Conservation (phyloP, 2,329 filamentous ascomycete species). For the Paraconiothyrium sp. region DNA sequence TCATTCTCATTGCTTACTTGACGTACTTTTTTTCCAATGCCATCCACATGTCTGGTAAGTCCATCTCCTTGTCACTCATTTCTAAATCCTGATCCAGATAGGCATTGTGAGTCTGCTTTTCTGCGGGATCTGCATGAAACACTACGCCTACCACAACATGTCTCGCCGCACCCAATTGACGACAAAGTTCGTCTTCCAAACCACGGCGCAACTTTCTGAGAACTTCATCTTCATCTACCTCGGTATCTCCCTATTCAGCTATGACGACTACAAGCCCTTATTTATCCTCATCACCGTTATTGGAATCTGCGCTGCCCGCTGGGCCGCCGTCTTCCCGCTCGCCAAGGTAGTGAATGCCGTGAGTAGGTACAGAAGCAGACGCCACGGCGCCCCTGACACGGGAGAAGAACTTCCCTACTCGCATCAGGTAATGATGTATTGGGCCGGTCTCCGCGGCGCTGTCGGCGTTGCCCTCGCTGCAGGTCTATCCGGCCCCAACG, state of each 20-base stretch:
- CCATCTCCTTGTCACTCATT: not conserved
- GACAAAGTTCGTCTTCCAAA: constrained; percentile 96
- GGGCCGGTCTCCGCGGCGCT: constrained; percentile 93
- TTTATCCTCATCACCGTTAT: constrained; percentile 93
- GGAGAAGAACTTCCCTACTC: constrained; percentile 91
- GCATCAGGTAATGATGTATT: constrained; percentile 99
- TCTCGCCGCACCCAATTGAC: constrained; percentile 95
- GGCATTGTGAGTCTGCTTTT: constrained; percentile 96
- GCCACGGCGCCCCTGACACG: constrained; percentile 74
- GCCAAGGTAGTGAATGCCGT: constrained; percentile 92
- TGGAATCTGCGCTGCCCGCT: constrained; percentile 91
- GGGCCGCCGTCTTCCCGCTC: constrained; percentile 93
- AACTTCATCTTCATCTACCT: constrained; percentile 99
- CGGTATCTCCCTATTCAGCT: constrained; percentile 92
- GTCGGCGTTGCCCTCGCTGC: constrained; percentile 95
- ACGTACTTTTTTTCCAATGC: constrained; percentile 99
- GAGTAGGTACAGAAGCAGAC: constrained; percentile 82
- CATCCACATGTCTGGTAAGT: constrained; percentile 90
- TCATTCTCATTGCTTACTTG: constrained; percentile 93
- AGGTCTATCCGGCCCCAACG: constrained; percentile 82
- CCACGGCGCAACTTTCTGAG: constrained; percentile 92
- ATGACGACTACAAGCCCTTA: constrained; percentile 89
- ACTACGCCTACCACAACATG: constrained; percentile 99
- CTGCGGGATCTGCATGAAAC: constrained; percentile 97
- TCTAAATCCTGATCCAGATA: constrained; percentile 49